Evolutionary conservation across 139 green algal genomes (phyloP).

Genomic region (Micractinium sp.): DNA sequence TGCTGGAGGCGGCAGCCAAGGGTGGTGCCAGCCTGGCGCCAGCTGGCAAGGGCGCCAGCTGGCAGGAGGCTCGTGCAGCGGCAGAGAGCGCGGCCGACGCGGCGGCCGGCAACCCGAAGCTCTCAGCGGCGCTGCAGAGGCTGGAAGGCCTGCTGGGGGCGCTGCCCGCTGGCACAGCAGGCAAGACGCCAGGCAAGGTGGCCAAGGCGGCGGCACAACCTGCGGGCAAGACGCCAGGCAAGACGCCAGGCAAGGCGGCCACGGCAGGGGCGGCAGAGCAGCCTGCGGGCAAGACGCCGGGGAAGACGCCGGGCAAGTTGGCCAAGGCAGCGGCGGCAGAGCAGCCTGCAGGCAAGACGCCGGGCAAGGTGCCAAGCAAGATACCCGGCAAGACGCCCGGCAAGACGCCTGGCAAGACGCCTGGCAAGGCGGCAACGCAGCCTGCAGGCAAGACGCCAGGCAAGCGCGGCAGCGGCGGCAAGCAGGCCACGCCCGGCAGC

Average conservation of each 20-base stretch:
- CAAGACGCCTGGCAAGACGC: neutral
- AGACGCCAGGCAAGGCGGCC: neutral
- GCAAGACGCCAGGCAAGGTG: neutral
- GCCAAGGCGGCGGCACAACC: neutral
- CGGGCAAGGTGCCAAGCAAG: neutral
- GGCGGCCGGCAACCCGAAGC: constrained; percentile 14
- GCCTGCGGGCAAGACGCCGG: neutral
- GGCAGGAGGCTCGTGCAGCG: neutral
- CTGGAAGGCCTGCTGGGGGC: constrained; percentile 12
- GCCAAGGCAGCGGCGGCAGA: neutral
- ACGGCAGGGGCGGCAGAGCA: neutral
- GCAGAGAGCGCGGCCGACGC: neutral
- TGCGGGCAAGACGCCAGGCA: neutral
- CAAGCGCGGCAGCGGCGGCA: neutral
- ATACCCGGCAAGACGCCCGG: neutral
- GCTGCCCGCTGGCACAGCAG: neutral
- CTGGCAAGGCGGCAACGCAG: neutral
- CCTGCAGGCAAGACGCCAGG: neutral
- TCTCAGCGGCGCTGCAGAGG: constrained; percentile 7
- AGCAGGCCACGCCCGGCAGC: neutral
- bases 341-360: neutral
- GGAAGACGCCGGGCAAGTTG: neutral
- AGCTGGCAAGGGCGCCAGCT: neutral
- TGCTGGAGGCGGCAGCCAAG: constrained; percentile 40
- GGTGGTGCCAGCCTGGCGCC: neutral